Conservation (phyloP, 176 grass and related monocot genomes). For the Aechmea fasciata region DNA sequence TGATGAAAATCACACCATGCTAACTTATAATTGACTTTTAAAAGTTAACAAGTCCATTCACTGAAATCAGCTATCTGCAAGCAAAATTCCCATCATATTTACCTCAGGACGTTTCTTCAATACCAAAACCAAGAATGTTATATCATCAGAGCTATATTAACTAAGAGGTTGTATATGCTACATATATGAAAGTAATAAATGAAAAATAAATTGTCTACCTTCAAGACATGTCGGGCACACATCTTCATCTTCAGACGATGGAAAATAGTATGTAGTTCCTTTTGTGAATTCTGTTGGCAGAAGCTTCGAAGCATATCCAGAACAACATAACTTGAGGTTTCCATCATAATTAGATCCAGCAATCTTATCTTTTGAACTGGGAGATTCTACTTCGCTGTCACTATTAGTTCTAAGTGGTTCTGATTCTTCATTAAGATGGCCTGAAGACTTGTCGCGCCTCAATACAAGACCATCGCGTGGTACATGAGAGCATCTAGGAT, state of each 20-base stretch:
- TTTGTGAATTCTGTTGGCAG: constrained; percentile 39
- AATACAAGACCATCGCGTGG: constrained; percentile 40
- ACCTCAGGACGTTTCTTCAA: no score
- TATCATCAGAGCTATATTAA: no score
- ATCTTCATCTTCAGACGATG: constrained; percentile 84
- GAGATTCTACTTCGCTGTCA: constrained; percentile 41
- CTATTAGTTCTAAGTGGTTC: constrained; percentile 54
- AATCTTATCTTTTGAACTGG: constrained; percentile 33
- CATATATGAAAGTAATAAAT: background rate
- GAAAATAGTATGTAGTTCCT: constrained; percentile 49
- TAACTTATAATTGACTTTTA: no score
- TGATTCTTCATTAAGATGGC: constrained; percentile 64
- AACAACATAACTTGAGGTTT: constrained; percentile 43
- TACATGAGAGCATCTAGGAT: constrained; percentile 62
- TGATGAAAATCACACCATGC: no score
- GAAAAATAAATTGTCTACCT: constrained; percentile 33
- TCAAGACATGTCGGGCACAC: constrained; percentile 97
- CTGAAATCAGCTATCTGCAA: no score
- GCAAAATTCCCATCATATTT: no score
- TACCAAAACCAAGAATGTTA: no score
- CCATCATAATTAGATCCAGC: constrained; percentile 58
- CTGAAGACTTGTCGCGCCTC: constrained; percentile 40
- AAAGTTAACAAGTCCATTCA: no score
- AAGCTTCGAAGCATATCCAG: constrained; percentile 44
- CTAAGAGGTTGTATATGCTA: background rate